Conservation (phyloP, 352 stramenopile genomes). For the Pythium vanterpoolii region DNA sequence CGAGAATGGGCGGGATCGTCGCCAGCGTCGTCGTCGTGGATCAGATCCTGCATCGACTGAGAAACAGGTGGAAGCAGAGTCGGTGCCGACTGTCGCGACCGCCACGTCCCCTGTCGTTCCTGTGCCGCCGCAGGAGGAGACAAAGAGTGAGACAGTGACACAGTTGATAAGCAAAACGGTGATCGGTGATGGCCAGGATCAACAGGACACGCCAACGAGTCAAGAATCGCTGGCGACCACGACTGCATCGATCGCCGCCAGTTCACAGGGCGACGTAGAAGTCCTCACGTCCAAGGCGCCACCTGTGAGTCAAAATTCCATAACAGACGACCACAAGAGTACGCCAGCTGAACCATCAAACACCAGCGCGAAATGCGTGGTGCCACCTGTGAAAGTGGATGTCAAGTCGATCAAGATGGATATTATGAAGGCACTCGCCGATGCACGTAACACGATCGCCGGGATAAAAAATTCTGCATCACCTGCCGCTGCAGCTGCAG, state of each 20-base stretch:
- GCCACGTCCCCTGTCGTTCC: background rate
- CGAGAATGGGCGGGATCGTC: background rate
- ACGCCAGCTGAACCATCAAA: background rate
- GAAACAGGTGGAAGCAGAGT: background rate
- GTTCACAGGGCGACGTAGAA: conserved; percentile 14
- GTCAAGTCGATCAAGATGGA: conserved; percentile 77
- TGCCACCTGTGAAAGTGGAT: conserved; percentile 29
- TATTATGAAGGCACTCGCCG: conserved; percentile 73
- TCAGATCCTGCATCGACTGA: background rate
- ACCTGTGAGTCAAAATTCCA: background rate
- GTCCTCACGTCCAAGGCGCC: background rate
- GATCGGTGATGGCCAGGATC: background rate
- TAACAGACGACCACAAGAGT: background rate
- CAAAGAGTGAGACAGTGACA: background rate
- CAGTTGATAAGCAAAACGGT: background rate
- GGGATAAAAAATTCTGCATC: conserved; percentile 57
- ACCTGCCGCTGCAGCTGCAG: background rate
- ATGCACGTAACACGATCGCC: conserved; percentile 70
- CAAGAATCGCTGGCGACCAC: conserved; percentile 19
- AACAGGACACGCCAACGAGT: conserved; percentile 14
- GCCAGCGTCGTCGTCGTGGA: conserved; percentile 6
- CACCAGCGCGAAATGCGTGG: background rate
- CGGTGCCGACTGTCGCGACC: background rate
- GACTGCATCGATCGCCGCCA: background rate
- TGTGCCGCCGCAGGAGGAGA: background rate